Evolutionary conservation across 192 early-diverging fungal species (phyloP).

Genomic region (Chytriomyces hyalinus): DNA sequence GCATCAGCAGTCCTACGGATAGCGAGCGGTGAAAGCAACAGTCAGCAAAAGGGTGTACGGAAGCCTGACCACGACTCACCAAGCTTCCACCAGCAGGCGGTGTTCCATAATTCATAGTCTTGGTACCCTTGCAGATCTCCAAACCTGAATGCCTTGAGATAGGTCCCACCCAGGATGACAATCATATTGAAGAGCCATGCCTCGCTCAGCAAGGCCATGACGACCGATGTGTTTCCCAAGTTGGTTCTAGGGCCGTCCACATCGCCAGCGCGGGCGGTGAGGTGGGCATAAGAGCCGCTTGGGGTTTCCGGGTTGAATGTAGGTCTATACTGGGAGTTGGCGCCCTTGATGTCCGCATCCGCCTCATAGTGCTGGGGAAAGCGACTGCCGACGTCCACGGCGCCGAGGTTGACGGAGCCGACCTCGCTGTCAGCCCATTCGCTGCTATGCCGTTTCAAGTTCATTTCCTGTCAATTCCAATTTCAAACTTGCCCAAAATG

Average conservation of each 20-base stretch:
- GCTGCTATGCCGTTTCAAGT: too few relatives aligned
- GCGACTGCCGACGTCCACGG: too few relatives aligned
- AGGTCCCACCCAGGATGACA: slow-evolving; percentile 55
- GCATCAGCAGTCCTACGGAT: slow-evolving; percentile 55
- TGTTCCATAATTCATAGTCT: slow-evolving; percentile 60
- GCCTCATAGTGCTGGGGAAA: too few relatives aligned
- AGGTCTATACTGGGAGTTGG: too few relatives aligned
- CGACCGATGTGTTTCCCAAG: slow-evolving; percentile 56
- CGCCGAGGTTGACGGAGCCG: too few relatives aligned
- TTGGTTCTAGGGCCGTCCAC: slow-evolving; percentile 46
- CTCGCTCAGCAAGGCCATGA: slow-evolving; percentile 58
- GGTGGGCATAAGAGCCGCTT: too few relatives aligned
- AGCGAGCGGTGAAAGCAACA: neutral
- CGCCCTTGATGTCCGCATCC: too few relatives aligned
- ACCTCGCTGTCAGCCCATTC: too few relatives aligned
- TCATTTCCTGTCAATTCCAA: too few relatives aligned
- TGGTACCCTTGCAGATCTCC: slow-evolving; percentile 43
- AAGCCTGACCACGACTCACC: slow-evolving; percentile 37
- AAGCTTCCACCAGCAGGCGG: slow-evolving; percentile 62
- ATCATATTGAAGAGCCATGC: slow-evolving; percentile 58
- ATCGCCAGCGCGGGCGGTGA: too few relatives aligned
- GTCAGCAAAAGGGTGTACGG: neutral
- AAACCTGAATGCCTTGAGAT: slow-evolving; percentile 50
- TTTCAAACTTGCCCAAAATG: too few relatives aligned
- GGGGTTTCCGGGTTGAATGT: too few relatives aligned